Evolutionary conservation across 345 rosid species (phyloP).

Genomic region (Chamaenerion angustifolium): DNA sequence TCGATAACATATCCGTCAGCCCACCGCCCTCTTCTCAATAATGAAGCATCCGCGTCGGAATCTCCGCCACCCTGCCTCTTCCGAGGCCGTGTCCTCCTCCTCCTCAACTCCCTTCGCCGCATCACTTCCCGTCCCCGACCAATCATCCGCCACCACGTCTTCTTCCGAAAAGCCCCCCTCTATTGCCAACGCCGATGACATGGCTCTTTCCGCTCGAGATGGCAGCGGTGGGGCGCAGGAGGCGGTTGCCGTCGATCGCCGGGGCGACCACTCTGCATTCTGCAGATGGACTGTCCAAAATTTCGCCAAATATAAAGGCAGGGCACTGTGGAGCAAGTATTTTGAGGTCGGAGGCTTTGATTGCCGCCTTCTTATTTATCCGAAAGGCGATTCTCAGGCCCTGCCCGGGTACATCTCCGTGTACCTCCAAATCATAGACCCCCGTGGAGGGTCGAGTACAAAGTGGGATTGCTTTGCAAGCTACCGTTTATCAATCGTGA

Average conservation of each 20-base stretch:
- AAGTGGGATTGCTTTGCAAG: constrained; percentile 99
- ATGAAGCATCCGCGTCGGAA: constrained; percentile 9
- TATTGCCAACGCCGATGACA: constrained; percentile 39
- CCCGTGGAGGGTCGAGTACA: constrained; percentile 58
- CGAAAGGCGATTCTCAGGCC: constrained; percentile 94
- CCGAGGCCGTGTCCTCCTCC: constrained; percentile 51
- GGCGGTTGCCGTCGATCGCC: constrained; percentile 61
- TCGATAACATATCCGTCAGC: constrained; percentile 1
- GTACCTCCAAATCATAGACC: constrained; percentile 97
- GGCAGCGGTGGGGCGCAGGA: constrained; percentile 48
- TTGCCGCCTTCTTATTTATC: constrained; percentile 87
- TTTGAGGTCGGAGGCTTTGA: constrained; percentile 98
- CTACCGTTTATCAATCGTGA: constrained; percentile 75
- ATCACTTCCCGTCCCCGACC: constrained; percentile 19
- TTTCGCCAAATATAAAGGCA: constrained; percentile 69
- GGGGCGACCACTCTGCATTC: constrained; percentile 67
- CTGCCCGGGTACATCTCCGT: constrained; percentile 83
- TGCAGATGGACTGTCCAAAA: constrained; percentile 84
- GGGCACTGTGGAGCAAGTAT: constrained; percentile 92
- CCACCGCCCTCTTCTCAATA: not conserved
- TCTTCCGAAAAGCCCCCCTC: constrained; percentile 16
- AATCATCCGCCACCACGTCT: constrained; percentile 26
- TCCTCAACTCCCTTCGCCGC: constrained; percentile 12
- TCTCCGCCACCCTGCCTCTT: constrained; percentile 17
- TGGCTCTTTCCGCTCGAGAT: constrained; percentile 47